Evolutionary conservation across 306 rosid genomes (phyloP), one percentile per base, ranked within the genome.

Genomic region (Fragaria vesca): DNA sequence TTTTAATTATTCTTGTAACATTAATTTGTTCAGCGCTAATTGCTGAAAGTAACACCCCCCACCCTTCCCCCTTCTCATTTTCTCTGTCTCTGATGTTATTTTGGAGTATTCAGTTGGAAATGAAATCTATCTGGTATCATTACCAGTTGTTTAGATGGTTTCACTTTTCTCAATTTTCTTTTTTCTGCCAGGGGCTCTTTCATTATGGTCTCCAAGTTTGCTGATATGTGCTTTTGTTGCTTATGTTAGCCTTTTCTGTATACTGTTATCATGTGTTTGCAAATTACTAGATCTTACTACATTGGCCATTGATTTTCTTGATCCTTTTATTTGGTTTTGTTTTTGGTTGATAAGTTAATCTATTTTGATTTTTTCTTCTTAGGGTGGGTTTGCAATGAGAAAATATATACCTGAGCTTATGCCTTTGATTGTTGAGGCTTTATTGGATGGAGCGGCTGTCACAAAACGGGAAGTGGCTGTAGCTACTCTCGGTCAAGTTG

Each of bases 381-480:
- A 95, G 99, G 99, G 97, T 68, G 97, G 99, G 78, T 95, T 86
- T 85, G 95, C 91, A 42, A 95, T 95, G 99, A 91, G 97, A 88
- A 94, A 87, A 84, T 95, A 92, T 89, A 90, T 95, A 83, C 96
- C 97, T 21, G 97, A 93, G 87, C 99, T 95, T 78, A 93, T 95
- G 99, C 99, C 99, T 68, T 88, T 93, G 83, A 95, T 95, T 67
- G 96, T 93, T 81, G 99, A 95, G 0, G 99, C 99, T 79, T 85
- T 95, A 81, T 72, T 88, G 90, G 99, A 95, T 88, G 99, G 99
- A 71, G 93, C 99, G 48, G 93, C 99, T 43, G 97, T 91, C 69
- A 65, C 89, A 52, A 93, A 95, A 80, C 97, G 99, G 54, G 99
- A 95, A 83, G 95, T 95, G 71, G 97, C 99, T 76, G 97, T 95